Percentiles rank a stretch among this genome's conserved stretches.
phyloP scores from a whole-genome alignment of 2,329 filamentous ascomycete genomes.

The Coniochaeta hoffmannii region DNA sequence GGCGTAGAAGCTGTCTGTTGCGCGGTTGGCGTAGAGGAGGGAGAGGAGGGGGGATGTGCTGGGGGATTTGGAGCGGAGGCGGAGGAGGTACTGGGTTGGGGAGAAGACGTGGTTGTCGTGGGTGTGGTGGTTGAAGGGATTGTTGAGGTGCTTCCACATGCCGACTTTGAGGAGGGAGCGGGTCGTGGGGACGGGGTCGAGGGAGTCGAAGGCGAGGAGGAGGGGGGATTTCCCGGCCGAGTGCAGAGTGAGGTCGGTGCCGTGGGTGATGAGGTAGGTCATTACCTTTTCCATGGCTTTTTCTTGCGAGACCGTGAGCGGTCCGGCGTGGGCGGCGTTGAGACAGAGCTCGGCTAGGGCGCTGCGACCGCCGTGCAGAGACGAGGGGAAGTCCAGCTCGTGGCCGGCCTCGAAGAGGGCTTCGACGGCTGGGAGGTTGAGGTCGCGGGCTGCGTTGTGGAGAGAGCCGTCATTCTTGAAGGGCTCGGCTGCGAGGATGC shows the following conservation, averaged over 20 bases:
- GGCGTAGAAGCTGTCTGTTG: constrained; percentile 46
- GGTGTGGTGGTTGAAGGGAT: constrained; percentile 47
- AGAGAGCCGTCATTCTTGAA: constrained; percentile 58
- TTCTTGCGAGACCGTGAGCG: constrained; percentile 38
- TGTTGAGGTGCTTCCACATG: constrained; percentile 59
- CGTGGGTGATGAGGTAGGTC: constrained; percentile 45
- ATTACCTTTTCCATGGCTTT: constrained; percentile 52
- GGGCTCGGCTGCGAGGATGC: constrained; percentile 47
- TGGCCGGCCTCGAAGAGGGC: constrained; percentile 52
- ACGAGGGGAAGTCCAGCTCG: constrained; percentile 57
- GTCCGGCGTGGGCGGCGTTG: constrained; percentile 38
- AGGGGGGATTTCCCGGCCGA: constrained; percentile 51
- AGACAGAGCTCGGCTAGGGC: constrained; percentile 58
- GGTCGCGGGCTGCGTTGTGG: constrained; percentile 54
- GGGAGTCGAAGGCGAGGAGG: constrained; percentile 51
- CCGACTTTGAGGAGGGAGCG: constrained; percentile 53
- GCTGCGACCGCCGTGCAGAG: constrained; percentile 53
- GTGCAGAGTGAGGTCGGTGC: constrained; percentile 47
- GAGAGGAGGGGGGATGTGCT: constrained; percentile 33
- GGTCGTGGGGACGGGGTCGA: constrained; percentile 46
- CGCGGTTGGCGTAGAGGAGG: constrained; percentile 44
- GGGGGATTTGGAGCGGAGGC: constrained; percentile 33
- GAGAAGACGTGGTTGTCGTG: constrained; percentile 51
- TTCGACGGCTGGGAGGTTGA: constrained; percentile 49
- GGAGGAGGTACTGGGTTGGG: constrained; percentile 53